Evolutionary conservation across 2,329 filamentous ascomycete species (phyloP).

Genomic region (Talaromyces sp.): DNA sequence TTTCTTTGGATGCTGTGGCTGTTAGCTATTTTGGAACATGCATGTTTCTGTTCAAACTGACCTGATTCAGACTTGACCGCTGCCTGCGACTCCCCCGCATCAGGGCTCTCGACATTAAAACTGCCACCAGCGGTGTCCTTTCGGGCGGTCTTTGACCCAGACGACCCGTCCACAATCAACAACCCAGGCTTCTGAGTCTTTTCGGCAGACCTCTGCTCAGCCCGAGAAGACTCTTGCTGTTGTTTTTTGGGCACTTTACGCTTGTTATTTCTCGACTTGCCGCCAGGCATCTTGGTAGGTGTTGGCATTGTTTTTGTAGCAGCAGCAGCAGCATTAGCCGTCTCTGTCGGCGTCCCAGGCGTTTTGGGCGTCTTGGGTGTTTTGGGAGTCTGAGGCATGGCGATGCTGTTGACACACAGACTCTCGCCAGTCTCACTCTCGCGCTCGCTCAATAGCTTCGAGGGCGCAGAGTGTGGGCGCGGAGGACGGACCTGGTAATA

Average conservation of each 20-base stretch:
- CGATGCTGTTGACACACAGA: neutral
- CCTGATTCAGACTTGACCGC: neutral
- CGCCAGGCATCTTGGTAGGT: too few species aligned
- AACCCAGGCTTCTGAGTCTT: neutral
- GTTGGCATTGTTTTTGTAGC: neutral
- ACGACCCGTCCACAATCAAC: neutral
- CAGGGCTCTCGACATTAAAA: neutral
- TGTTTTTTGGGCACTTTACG: neutral
- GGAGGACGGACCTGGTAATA: neutral
- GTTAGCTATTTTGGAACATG: neutral
- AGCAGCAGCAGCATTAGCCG: neutral
- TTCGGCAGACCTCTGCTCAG: slow-evolving; percentile 1
- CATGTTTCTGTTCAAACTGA: neutral
- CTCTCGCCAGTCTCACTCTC: neutral
- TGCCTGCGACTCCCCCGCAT: neutral
- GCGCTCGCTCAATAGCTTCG: neutral
- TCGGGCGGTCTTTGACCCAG: neutral
- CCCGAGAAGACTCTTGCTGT: neutral
- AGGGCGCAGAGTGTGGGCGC: neutral
- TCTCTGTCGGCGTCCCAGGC: neutral
- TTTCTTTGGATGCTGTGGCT: neutral
- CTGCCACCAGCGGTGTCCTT: neutral
- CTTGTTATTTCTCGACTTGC: neutral
- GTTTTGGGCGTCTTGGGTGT: neutral
- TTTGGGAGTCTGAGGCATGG: neutral